phyloP scores from a whole-genome alignment of 352 stramenopile species.

The Globisporangium cystogenes region DNA sequence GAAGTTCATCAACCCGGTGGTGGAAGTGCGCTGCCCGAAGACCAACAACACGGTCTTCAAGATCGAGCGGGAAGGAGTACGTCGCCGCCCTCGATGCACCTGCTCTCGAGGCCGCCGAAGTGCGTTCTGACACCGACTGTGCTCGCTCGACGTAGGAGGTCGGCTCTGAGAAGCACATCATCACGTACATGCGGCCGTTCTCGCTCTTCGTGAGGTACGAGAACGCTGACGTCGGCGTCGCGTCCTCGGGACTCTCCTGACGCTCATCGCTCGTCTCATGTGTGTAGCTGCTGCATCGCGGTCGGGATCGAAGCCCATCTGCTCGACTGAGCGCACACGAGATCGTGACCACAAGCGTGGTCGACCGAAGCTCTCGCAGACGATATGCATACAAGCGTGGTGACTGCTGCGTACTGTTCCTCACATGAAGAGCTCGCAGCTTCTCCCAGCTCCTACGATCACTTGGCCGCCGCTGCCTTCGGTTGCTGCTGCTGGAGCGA shows the following conservation, averaged over 20 bases:
- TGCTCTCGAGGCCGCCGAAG: background rate
- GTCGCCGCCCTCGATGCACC: background rate
- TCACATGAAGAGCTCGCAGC: no score
- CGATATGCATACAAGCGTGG: background rate
- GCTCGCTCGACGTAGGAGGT: slow-evolving; percentile 27
- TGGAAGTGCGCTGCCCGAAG: slow-evolving; percentile 56
- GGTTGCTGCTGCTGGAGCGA: slow-evolving; percentile 23
- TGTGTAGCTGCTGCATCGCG: slow-evolving; percentile 59
- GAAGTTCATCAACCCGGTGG: slow-evolving; percentile 83
- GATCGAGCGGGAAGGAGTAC: slow-evolving; percentile 78
- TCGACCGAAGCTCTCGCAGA: no score
- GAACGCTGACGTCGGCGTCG: no score
- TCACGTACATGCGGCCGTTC: slow-evolving; percentile 72
- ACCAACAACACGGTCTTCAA: slow-evolving; percentile 69
- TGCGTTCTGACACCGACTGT: background rate
- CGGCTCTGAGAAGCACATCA: slow-evolving; percentile 67
- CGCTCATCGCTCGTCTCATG: slow-evolving; percentile 1
- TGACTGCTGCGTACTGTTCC: no score
- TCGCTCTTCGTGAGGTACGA: slow-evolving; percentile 71
- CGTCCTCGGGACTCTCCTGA: background rate
- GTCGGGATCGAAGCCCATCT: slow-evolving; percentile 61
- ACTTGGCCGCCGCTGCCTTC: background rate
- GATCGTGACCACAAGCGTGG: no score
- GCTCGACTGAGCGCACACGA: slow-evolving; percentile 17
- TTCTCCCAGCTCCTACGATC: no score